A percentile compares a stretch with the other conserved stretches of the same genome.
Evolutionary conservation across 2,329 filamentous ascomycete genomes (phyloP).

Genomic region (Tolypocladium paradoxum): DNA sequence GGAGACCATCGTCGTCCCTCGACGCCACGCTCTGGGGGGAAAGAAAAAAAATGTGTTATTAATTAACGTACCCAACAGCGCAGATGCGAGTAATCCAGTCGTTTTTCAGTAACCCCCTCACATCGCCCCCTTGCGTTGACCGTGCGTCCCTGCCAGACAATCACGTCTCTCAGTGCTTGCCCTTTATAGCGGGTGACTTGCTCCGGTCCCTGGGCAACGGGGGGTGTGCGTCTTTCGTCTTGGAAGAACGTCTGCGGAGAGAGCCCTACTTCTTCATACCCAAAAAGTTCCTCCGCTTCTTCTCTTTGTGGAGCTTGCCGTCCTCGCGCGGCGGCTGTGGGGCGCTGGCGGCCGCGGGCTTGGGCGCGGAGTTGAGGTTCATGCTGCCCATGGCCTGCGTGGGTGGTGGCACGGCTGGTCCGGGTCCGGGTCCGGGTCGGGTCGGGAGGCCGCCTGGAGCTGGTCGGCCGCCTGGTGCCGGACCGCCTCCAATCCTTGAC

Average conservation of each 20-base stretch:
- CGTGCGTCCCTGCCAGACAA: too few species aligned
- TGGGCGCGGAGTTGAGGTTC: constrained; percentile 27
- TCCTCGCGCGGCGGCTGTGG: constrained; percentile 15
- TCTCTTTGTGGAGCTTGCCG: constrained; percentile 43
- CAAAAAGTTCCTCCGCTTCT: constrained; percentile 50
- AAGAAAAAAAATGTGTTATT: not conserved
- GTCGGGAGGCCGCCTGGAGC: constrained; percentile 13
- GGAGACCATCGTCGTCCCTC: not conserved
- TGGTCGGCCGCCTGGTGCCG: not conserved
- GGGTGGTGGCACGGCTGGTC: constrained; percentile 31
- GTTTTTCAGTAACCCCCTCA: too few species aligned
- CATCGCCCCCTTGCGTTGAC: too few species aligned
- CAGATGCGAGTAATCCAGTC: not conserved
- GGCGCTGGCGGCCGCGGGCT: constrained; percentile 11
- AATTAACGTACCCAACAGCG: not conserved
- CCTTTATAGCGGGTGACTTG: not conserved
- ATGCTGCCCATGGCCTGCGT: constrained; percentile 45
- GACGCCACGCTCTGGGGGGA: not conserved
- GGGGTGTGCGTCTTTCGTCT: not conserved
- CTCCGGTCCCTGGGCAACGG: not conserved
- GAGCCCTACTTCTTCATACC: constrained; percentile 46
- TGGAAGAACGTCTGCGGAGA: constrained; percentile 11
- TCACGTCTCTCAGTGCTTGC: too few species aligned
- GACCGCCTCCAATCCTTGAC: constrained; percentile 8
- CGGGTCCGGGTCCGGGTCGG: constrained; percentile 5